Base-by-base conservation (phyloP, 495 filamentous ascomycete genomes). In the Melanomma pulvis-pyrius region DNA sequence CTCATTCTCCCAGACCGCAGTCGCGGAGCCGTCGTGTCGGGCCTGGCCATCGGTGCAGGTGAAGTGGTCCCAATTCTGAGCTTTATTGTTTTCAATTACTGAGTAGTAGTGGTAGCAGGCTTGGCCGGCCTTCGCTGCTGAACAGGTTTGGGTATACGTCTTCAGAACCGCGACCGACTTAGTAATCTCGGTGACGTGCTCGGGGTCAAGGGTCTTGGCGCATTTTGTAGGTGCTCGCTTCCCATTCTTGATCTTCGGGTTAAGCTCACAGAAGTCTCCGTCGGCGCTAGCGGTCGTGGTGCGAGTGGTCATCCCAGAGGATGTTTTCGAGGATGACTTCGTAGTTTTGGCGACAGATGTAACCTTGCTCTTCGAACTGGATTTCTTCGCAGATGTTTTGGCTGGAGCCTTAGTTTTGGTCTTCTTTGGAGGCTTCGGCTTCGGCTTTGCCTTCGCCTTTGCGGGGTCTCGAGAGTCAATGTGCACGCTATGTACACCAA, bases 91-190 rank as follows among this genome's bases (percentile, higher is more conserved):
- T 13, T 39, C 12, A 21, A 57, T 57, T 1, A 32, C 54, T 1
- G 54, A 57, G 15, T 57, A 57, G 54, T 57, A 57, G 34, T 57
- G 28, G 17, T 57, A 57, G 54, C 54, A 57, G 9, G 54, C 54
- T 39, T 57, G 54, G 12, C 29, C n/a, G 5, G n/a, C n/a, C 22
- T 57, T 57, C 0, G 8, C 21, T 26, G 24, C 29, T 2, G 26
- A 26, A 21, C 54, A 57, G 6, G 29, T 24, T 13, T 57, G n/a
- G 5, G 26, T 36, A 5, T 30, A 30, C 2, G 54, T 57, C 32
- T 34, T 36, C 1, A 36, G n/a, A 15, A 57, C 29, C 1, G 54
- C 28, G 28, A 34, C 39, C 1, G 54, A 57, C n/a, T 39, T 57
- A 5, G 54, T 57, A 11, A 57, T 57, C 21, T 34, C 32, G 15